These are phyloP conservation scores for Xylaria acuta DNA, from an alignment of 495 filamentous ascomycete genomes.

Conservation along the genomic window DNA sequence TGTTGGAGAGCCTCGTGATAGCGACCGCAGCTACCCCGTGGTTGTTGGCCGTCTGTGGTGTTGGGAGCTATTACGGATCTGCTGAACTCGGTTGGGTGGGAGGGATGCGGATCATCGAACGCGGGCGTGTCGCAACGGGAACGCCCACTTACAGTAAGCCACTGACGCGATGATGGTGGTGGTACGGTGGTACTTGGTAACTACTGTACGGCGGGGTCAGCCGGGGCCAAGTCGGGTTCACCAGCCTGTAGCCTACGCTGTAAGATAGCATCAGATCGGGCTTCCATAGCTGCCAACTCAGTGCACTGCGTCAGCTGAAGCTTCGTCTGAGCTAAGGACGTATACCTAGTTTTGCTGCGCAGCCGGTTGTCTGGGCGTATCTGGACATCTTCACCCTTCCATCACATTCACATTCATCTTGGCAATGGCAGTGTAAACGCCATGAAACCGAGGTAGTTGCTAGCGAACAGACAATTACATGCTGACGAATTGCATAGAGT, in stretches of 20 bases:
- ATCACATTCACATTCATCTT: neutral
- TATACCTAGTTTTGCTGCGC: too few relatives aligned
- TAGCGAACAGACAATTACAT: neutral
- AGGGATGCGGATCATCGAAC: conserved; percentile 10
- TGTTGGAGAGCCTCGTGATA: neutral
- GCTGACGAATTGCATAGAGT: neutral
- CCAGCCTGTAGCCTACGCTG: too few relatives aligned
- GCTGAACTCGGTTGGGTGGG: conserved; percentile 9
- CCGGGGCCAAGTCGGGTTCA: neutral
- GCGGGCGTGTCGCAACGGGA: conserved; percentile 6
- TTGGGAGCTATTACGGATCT: neutral
- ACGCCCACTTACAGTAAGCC: neutral
- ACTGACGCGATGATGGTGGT: neutral
- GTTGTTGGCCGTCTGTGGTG: neutral
- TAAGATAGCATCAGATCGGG: neutral
- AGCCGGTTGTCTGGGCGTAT: too few relatives aligned
- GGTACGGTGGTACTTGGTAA: neutral
- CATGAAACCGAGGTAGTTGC: neutral
- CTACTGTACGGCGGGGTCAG: neutral
- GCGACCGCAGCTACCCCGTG: neutral
- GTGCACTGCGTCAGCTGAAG: neutral
- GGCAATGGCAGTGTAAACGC: neutral
- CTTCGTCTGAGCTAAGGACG: too few relatives aligned
- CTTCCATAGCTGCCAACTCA: conserved; percentile 2
- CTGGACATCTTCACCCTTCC: too few relatives aligned